Evolutionary conservation across 2,329 filamentous ascomycete genomes (phyloP).

Genomic region (Neopestalotiopsis sp.): DNA sequence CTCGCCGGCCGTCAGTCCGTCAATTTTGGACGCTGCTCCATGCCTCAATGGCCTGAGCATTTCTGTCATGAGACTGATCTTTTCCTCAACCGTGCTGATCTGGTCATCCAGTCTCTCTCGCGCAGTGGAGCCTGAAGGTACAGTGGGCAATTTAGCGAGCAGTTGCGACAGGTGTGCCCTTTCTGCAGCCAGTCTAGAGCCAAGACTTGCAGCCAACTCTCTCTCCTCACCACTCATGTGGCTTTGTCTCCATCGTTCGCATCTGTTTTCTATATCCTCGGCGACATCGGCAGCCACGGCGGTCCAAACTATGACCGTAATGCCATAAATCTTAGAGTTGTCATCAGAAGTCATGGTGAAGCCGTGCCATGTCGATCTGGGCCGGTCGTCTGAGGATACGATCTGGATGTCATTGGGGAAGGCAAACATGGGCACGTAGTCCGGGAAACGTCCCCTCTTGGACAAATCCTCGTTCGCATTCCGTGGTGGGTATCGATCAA

Average conservation of each 20-base stretch:
- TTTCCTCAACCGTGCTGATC: constrained; percentile 95
- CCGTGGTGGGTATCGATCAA: constrained; percentile 91
- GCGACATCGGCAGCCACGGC: constrained; percentile 82
- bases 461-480: constrained; percentile 79
- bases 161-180: constrained; percentile 89
- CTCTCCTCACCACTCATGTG: constrained; percentile 92
- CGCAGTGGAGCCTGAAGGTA: constrained; percentile 79
- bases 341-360: constrained; percentile 97
- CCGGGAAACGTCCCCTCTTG: constrained; percentile 84
- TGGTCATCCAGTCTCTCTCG: constrained; percentile 89
- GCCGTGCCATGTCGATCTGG: constrained; percentile 97
- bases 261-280: constrained; percentile 81
- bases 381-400: constrained; percentile 91
- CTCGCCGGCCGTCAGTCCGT: constrained; percentile 92
- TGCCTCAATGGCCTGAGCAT: constrained; percentile 90
- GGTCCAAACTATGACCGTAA: constrained; percentile 92
- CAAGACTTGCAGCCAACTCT: constrained; percentile 89
- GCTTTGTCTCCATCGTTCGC: constrained; percentile 81
- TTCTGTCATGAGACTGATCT: constrained; percentile 96
- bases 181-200: constrained; percentile 84
- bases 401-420: constrained; percentile 98
- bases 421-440: constrained; percentile 99
- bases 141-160: constrained; percentile 79
- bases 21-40: constrained; percentile 94
- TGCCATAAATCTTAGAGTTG: constrained; percentile 88